A percentile compares a stretch with the other conserved stretches of the same genome.
Conservation (phyloP, 2,329 filamentous ascomycete genomes). For the Aspergillus tanneri region DNA sequence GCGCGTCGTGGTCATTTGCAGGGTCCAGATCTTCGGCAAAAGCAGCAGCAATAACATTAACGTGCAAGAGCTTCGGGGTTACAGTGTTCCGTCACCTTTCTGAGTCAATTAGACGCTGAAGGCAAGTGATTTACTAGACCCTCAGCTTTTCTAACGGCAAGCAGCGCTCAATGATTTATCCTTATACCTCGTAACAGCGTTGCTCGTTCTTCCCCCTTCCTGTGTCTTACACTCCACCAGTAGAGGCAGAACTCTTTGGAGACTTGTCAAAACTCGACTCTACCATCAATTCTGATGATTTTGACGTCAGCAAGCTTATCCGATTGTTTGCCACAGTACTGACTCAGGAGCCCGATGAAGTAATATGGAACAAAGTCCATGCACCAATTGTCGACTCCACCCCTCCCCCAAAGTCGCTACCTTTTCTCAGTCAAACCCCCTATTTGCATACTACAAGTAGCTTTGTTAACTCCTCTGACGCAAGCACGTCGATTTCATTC, state of each 20-base stretch:
- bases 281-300: slow-evolving; percentile 11
- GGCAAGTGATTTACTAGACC: too few species aligned
- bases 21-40: neutral
- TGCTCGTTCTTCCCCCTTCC: too few species aligned
- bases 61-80: too few species aligned
- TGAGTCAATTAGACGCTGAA: too few species aligned
- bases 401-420: slow-evolving; percentile 17
- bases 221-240: too few species aligned
- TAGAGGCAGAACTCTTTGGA: too few species aligned
- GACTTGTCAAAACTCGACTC: slow-evolving; percentile 17
- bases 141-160: too few species aligned
- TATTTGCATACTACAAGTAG: slow-evolving; percentile 28
- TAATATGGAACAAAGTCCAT: slow-evolving; percentile 25
- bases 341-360: slow-evolving; percentile 5
- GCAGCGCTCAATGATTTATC: too few species aligned
- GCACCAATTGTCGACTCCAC: slow-evolving; percentile 17
- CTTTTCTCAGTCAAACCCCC: slow-evolving; percentile 25
- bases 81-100: too few species aligned
- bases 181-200: too few species aligned
- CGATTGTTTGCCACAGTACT: slow-evolving; percentile 17
- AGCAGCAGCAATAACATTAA: neutral
- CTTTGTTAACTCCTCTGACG: slow-evolving; percentile 31
- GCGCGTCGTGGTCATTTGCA: neutral
- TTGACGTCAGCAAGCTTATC: slow-evolving; percentile 18
- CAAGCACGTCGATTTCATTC: slow-evolving; percentile 25